phyloP scores from a whole-genome alignment of 2,329 filamentous ascomycete species.

The Botrytis elliptica region DNA sequence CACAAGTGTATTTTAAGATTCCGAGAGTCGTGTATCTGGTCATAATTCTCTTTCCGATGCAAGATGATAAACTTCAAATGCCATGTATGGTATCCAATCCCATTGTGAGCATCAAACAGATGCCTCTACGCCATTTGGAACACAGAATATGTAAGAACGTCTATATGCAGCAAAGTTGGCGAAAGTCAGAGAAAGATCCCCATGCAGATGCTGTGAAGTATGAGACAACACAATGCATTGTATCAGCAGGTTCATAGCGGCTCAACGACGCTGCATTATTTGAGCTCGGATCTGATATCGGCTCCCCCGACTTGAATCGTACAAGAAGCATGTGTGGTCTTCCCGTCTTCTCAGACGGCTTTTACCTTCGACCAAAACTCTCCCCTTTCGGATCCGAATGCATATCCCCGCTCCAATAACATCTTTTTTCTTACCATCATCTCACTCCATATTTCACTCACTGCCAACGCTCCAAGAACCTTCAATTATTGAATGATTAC shows the following conservation, averaged over 20 bases:
- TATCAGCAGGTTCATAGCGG: background rate
- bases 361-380: background rate
- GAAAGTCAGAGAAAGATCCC: background rate
- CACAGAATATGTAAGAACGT: background rate
- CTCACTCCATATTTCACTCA: background rate
- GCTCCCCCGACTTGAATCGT: background rate
- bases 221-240: background rate
- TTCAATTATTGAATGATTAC: background rate
- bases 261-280: background rate
- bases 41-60: background rate
- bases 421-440: background rate
- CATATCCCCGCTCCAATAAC: background rate
- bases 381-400: background rate
- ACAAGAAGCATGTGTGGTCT: background rate
- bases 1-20: background rate
- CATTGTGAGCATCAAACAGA: background rate
- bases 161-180: background rate
- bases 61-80: background rate
- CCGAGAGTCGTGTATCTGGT: background rate
- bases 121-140: background rate
- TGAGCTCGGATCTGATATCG: background rate
- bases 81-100: background rate
- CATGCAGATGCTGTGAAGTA: background rate
- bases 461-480: background rate
- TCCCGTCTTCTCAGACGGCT: background rate